A percentile compares a stretch with the other conserved stretches of the same genome.
Conservation (phyloP, 2,329 filamentous ascomycete genomes). For the Phialocephala sp. region DNA sequence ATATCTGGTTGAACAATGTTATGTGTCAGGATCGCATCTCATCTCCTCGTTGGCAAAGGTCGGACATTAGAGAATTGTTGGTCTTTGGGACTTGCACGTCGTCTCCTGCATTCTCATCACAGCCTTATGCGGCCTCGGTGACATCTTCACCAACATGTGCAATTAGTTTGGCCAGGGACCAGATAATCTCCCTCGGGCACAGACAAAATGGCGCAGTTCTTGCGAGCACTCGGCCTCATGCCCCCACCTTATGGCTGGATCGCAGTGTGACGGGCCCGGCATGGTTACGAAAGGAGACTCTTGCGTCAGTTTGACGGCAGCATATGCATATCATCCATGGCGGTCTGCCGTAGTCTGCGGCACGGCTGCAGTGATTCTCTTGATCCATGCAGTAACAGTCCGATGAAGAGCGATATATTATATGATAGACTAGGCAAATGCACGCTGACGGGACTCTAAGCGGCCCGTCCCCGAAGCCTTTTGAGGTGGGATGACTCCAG, state of each 20-base stretch:
- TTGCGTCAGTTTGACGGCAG: conserved; percentile 15
- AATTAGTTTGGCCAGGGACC: not conserved
- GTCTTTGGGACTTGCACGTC: not conserved
- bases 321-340: conserved; percentile 23
- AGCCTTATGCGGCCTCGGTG: not conserved
- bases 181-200: not conserved
- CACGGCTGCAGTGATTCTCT: not conserved
- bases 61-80: not conserved
- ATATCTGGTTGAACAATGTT: not conserved
- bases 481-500: not conserved
- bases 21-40: not conserved
- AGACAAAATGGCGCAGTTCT: not conserved
- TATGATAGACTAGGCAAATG: not conserved
- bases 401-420: not conserved
- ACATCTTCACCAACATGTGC: not conserved
- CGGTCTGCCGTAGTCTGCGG: not conserved
- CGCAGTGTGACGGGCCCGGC: not conserved
- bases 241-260: not conserved
- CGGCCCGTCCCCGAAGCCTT: conserved; percentile 5
- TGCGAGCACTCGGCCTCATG: not conserved
- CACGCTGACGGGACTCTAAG: not conserved
- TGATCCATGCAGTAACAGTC: not conserved
- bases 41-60: not conserved
- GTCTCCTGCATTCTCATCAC: conserved; percentile 3
- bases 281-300: not conserved